Percentiles rank a stretch among this genome's conserved stretches.
These are phyloP conservation scores for Fusarium palustre DNA, from an alignment of 2,329 filamentous ascomycete species.

Conservation along the genomic window DNA sequence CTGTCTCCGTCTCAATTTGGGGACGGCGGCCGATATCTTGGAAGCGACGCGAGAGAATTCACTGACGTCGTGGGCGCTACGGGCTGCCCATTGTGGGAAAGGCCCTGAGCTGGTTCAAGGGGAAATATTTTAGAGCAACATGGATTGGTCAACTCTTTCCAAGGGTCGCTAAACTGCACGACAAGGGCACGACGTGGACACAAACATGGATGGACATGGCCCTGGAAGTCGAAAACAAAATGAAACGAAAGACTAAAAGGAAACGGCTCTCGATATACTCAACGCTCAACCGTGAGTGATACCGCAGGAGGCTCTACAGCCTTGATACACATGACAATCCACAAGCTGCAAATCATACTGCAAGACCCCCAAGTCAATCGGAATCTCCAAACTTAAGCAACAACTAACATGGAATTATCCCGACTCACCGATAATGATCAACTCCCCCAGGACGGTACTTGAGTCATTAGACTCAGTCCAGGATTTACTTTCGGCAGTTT, in stretches of 20 bases:
- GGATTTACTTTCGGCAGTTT: conserved; percentile 35
- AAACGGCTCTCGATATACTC: neutral
- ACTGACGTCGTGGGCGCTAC: conserved; percentile 42
- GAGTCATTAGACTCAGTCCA: conserved; percentile 36
- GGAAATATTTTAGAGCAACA: conserved; percentile 36
- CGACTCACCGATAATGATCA: conserved; percentile 11
- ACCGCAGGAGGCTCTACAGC: neutral
- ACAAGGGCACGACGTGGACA: conserved; percentile 30
- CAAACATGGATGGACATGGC: conserved; percentile 16
- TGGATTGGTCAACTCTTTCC: conserved; percentile 24
- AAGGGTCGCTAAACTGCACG: conserved; percentile 29
- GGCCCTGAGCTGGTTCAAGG: conserved; percentile 41
- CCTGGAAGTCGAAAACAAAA: conserved; percentile 22
- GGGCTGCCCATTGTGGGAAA: conserved; percentile 41
- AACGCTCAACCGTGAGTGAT: neutral
- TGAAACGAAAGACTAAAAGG: conserved; percentile 14
- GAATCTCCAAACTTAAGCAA: neutral
- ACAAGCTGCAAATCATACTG: conserved; percentile 11
- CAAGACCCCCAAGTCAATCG: conserved; percentile 13
- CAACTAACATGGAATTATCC: conserved; percentile 15
- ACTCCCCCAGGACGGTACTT: conserved; percentile 32
- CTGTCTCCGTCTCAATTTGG: conserved; percentile 19
- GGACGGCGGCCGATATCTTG: conserved; percentile 19
- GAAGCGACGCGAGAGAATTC: conserved; percentile 4
- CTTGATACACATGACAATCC: neutral